Conservation (phyloP, 805 yeast genomes). For the Hanseniaspora jakobsenii region DNA sequence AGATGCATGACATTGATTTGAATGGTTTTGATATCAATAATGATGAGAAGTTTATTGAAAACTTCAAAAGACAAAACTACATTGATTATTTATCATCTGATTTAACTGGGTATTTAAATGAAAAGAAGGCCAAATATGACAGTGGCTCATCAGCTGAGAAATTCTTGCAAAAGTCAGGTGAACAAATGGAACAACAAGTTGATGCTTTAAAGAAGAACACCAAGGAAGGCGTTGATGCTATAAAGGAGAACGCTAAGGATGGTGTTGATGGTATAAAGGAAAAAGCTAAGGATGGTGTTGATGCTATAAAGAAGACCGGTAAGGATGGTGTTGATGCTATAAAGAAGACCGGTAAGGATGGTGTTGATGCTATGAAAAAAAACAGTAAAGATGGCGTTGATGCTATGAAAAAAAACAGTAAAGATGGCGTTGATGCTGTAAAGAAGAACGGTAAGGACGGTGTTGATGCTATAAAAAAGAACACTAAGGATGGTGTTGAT, state of each 20-base stretch:
- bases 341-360: no score
- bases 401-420: no score
- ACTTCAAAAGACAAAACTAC: slow-evolving; percentile 34
- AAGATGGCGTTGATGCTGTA: no score
- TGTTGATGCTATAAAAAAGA: no score
- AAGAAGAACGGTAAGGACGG: no score
- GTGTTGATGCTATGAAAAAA: no score
- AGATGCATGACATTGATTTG: slow-evolving; percentile 33
- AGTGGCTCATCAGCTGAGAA: background rate
- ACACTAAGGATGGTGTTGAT: background rate
- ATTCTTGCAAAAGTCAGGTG: slow-evolving; percentile 2
- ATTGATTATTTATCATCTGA: slow-evolving; percentile 29
- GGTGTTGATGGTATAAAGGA: background rate
- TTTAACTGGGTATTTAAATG: background rate
- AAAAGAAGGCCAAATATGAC: slow-evolving; percentile 1
- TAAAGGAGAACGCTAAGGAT: background rate
- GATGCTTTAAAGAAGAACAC: background rate
- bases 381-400: no score
- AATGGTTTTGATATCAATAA: slow-evolving; percentile 21
- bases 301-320: slow-evolving; percentile 18
- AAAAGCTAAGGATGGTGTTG: background rate
- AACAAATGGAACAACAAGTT: slow-evolving; percentile 7
- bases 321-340: slow-evolving; percentile 19
- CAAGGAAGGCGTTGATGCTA: background rate
- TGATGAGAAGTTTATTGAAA: slow-evolving; percentile 33